Evolutionary conservation across 768 basidiomycete genomes (phyloP), one percentile per base, ranked within the genome.

Genomic region (Ephemerocybe angulata): DNA sequence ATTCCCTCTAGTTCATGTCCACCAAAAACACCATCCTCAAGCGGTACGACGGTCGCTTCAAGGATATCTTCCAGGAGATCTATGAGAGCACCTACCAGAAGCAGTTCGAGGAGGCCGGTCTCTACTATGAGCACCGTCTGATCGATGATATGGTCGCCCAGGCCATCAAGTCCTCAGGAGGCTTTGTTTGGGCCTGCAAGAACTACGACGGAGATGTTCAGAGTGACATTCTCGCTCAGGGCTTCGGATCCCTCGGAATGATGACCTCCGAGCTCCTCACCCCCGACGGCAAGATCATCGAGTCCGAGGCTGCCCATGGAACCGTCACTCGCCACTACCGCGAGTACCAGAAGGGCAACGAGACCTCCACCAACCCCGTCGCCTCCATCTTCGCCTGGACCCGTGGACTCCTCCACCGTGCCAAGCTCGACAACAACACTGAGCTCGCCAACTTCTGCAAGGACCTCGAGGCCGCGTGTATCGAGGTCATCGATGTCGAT

Each of bases 321-420:
- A 95, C 93, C 17, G 93, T 97, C 54, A 97, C 95, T 2, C 87
- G 96, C 35, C 96, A 98, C 75, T 99, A 95, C 73, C 88, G 96
- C 54, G 96, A 98, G 73, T 88, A 84, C 69, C 96, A 98, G 72
- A 96, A 98, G 78, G 96, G 96, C 49, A 86, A 88, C 56, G 97
- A 98, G 77, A 98, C 96, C 11, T 94, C 91, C 54, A 99, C 96
- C 44, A 99, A 99, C 82, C 95, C 96, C 37, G 94, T 98, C 62
- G 96, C 96, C 42, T 93, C 90, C 54, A 98, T 99, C 76, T 98
- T 95, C 64, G 96, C 96, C 7, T 99, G 96, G 96, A 98, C 96
- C 15, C 86, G 97, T 43, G 96, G 96, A 0, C 80, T 99, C 38
- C 74, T 92, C 52, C 93, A 93, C 74, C 87, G 94, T 61, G 95